phyloP scores from a whole-genome alignment of 2,329 filamentous ascomycete species.

The Penicillium thymicola region DNA sequence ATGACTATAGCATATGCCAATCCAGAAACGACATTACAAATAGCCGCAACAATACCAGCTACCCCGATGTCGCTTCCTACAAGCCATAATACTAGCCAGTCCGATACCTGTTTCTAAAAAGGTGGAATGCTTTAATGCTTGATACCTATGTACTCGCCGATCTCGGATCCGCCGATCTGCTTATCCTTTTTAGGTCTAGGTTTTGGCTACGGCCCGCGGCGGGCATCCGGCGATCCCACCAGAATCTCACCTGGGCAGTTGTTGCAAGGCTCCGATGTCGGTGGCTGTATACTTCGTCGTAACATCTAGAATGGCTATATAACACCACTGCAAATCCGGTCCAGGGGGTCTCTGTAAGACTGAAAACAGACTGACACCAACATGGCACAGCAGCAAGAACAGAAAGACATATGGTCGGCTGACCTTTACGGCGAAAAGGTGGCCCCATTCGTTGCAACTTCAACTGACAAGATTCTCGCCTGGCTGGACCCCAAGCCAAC shows the following conservation, averaged over 20 bases:
- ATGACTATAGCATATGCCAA: neutral
- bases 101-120: neutral
- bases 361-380: no score
- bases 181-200: neutral
- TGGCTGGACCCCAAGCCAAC: neutral
- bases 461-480: neutral
- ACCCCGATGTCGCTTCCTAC: neutral
- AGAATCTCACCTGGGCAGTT: neutral
- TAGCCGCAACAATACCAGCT: neutral
- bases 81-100: neutral
- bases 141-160: neutral
- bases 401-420: neutral
- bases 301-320: neutral
- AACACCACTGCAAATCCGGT: neutral
- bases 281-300: neutral
- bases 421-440: neutral
- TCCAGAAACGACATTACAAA: neutral
- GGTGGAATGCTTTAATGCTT: neutral
- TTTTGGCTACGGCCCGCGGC: neutral
- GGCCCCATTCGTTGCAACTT: neutral
- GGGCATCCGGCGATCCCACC: neutral
- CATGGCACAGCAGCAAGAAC: neutral
- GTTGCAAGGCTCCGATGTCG: neutral
- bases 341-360: no score
- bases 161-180: neutral